Percentiles rank a stretch among this genome's conserved stretches.
Evolutionary conservation across 345 rosid species (phyloP).

Genomic region (Odontarrhena argentea): DNA sequence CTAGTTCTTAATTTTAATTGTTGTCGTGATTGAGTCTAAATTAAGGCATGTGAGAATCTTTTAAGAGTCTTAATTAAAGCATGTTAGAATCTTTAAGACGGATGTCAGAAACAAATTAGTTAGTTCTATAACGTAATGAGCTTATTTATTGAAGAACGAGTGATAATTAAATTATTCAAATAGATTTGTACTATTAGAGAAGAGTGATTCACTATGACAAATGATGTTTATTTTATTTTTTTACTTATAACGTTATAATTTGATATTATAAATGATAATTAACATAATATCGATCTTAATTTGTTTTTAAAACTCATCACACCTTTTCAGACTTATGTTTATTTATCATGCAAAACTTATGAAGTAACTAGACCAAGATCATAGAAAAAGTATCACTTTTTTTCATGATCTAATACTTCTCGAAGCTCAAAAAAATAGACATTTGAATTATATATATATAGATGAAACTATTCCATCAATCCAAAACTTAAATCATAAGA

Average conservation of each 20-base stretch:
- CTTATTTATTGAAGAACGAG: background rate
- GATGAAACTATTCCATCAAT: slow-evolving; percentile 13
- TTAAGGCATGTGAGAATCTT: slow-evolving; percentile 20
- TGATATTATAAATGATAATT: too few relatives aligned
- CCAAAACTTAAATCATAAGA: background rate
- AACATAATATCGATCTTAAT: too few relatives aligned
- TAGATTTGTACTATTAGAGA: too few relatives aligned
- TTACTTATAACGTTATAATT: too few relatives aligned
- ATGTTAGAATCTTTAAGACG: slow-evolving; percentile 1
- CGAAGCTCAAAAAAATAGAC: slow-evolving; percentile 18
- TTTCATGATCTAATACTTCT: slow-evolving; percentile 14
- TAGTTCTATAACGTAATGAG: background rate
- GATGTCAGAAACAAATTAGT: background rate
- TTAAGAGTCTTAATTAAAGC: slow-evolving; percentile 19
- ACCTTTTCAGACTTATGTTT: background rate
- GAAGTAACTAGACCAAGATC: slow-evolving; percentile 36
- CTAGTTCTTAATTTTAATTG: background rate
- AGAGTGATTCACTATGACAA: too few relatives aligned
- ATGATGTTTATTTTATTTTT: too few relatives aligned
- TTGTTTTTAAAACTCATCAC: too few relatives aligned
- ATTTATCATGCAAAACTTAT: slow-evolving; percentile 32
- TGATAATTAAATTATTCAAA: background rate
- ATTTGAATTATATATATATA: slow-evolving; percentile 23
- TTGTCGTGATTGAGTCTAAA: slow-evolving; percentile 24
- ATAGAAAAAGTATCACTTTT: slow-evolving; percentile 32